Conservation (phyloP, 1,139 yeast species). For the Saccharomyces hybrid region DNA sequence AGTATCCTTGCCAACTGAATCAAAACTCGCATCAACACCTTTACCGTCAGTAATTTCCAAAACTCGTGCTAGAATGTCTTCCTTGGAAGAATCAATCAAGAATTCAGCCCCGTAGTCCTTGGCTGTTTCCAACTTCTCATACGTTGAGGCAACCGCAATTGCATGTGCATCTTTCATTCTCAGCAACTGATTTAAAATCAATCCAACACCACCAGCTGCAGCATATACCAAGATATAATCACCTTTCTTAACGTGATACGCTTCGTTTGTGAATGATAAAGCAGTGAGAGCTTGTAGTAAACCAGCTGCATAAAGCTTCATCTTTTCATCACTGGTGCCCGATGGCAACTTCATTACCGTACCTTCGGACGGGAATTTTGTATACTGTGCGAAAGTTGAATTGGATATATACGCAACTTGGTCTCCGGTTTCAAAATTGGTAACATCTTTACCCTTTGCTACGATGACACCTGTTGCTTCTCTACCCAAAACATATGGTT, state of each 20-base stretch:
- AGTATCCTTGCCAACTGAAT: constrained; percentile 80
- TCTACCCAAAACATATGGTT: constrained; percentile 65
- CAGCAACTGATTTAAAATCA: constrained; percentile 57
- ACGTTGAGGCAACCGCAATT: constrained; percentile 76
- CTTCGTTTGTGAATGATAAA: constrained; percentile 55
- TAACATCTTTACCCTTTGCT: constrained; percentile 55
- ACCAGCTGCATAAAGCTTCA: constrained; percentile 52
- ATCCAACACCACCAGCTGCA: constrained; percentile 93
- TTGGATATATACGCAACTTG: constrained; percentile 51
- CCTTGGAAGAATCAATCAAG: constrained; percentile 51
- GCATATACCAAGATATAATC: constrained; percentile 77
- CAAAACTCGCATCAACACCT: constrained; percentile 71
- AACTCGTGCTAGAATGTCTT: constrained; percentile 47
- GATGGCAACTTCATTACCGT: constrained; percentile 44
- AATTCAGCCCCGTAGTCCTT: constrained; percentile 68
- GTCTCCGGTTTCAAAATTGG: constrained; percentile 59
- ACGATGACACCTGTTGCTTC: constrained; percentile 78
- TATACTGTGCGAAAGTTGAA: constrained; percentile 64
- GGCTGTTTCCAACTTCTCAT: constrained; percentile 55
- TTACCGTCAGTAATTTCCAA: constrained; percentile 57
- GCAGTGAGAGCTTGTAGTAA: constrained; percentile 76
- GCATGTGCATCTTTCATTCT: constrained; percentile 61
- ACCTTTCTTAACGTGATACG: constrained; percentile 57
- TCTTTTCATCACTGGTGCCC: constrained; percentile 39
- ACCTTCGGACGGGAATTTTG: constrained; percentile 38